Evolutionary conservation across 2,329 filamentous ascomycete genomes (phyloP), one percentile per base, ranked within the genome.

Genomic region (Dothideomycetidae sp.): DNA sequence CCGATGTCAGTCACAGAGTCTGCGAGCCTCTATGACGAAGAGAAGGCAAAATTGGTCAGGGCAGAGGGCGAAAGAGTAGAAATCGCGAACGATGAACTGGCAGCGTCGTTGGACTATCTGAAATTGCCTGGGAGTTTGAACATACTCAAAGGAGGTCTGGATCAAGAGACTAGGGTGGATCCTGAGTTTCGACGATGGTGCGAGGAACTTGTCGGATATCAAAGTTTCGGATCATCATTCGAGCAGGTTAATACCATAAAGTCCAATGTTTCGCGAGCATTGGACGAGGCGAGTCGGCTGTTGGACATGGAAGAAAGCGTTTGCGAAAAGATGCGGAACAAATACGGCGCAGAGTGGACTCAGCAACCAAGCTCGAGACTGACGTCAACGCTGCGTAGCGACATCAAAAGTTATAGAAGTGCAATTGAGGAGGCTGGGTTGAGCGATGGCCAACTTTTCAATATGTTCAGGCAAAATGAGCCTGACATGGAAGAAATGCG

Each of bases 241-340:
- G 83, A 93, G 29, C 71, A 73, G 31, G 60, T 98, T 31, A 75
- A 78, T 45, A 69, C 73, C 16, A 81, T 90, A 49, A 93, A 88
- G 56, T 72, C 81, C 12, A 69, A 73, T 1, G 81, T 94, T 10
- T 57, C 83, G 16, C 66, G 68, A 2, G 71, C 75, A 2, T 59
- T 98, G 39, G 85, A 94, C 40, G 73, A 73, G 40, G 83, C 83
- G 49, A 76, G 78, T 39, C 93, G 93, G 55, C 81, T 92, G 51
- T 63, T 98, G 29, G 90, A 98, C 48, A 85, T 90, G 75, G 90
- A 98, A 57, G 92, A 96, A 61, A 92, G 83, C 39, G 83, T 96
- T 0, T 98, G 90, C 56, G 90, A 98, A 58, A 98, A 96, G 66
- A 98, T 98, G 90, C 75, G 90, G 32, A 92, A 85, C 10, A 98